A percentile compares a stretch with the other conserved stretches of the same genome.
These are phyloP conservation scores for Pleurotus pulmonarius DNA, from an alignment of 768 basidiomycete genomes.

Conservation along the genomic window DNA sequence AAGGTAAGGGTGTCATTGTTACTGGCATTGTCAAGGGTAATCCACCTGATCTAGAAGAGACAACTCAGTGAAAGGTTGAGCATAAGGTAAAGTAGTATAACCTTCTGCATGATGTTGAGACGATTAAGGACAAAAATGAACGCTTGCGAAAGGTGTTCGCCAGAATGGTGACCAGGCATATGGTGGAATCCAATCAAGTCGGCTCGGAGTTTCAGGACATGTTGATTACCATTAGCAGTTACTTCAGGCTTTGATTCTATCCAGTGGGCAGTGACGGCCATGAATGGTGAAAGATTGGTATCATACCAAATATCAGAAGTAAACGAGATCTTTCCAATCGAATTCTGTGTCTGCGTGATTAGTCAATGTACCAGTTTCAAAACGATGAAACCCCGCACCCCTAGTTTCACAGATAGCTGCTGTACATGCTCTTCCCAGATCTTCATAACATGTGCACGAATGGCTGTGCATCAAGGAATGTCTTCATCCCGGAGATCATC, in stretches of 20 bases:
- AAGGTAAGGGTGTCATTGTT: slow-evolving; percentile 31
- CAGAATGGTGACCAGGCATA: slow-evolving; percentile 32
- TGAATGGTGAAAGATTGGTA: slow-evolving; percentile 28
- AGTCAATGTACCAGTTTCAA: too few relatives aligned
- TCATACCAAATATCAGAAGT: slow-evolving; percentile 37
- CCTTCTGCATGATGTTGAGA: slow-evolving; percentile 21
- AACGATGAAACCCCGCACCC: too few relatives aligned
- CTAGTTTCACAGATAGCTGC: too few relatives aligned
- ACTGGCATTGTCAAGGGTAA: slow-evolving; percentile 28
- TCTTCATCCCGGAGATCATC: too few relatives aligned
- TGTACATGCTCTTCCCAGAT: too few relatives aligned
- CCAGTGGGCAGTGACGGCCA: slow-evolving; percentile 43
- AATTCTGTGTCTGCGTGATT: too few relatives aligned
- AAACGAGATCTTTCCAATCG: slow-evolving; percentile 28
- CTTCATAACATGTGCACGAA: too few relatives aligned
- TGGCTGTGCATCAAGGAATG: too few relatives aligned
- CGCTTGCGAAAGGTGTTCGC: slow-evolving; percentile 28
- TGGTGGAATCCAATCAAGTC: slow-evolving; percentile 33
- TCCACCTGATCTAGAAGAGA: slow-evolving; percentile 32
- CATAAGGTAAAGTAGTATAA: slow-evolving; percentile 9
- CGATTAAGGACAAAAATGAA: slow-evolving; percentile 27
- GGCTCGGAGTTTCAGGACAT: slow-evolving; percentile 22
- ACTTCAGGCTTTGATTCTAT: slow-evolving; percentile 18
- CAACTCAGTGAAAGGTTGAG: background rate
- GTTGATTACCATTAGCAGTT: slow-evolving; percentile 17